Conservation (phyloP, 1,284 basidiomycete species). For the Ganoderma meredithae region DNA sequence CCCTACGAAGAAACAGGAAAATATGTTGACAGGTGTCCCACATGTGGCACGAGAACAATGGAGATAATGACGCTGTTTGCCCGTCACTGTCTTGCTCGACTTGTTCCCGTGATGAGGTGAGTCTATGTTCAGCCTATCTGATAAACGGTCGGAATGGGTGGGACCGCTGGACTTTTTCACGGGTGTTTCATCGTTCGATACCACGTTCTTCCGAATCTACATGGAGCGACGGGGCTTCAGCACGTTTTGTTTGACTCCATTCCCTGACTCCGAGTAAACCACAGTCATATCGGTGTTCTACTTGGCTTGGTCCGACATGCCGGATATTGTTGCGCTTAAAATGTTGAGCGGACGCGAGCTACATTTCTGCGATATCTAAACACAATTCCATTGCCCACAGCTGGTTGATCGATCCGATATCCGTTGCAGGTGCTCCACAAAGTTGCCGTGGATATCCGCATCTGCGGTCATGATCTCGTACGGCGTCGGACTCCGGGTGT, state of each 20-base stretch:
- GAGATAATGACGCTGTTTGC: neutral
- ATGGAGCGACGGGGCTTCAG: neutral
- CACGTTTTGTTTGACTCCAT: neutral
- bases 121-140: neutral
- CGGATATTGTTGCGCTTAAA: neutral
- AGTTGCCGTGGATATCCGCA: constrained; percentile 10
- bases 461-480: constrained; percentile 23
- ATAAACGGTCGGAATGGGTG: neutral
- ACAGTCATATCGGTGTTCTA: neutral
- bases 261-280: neutral
- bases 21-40: neutral
- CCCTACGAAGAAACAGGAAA: neutral
- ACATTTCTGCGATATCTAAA: neutral
- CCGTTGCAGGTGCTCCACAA: constrained; percentile 17
- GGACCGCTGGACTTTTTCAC: neutral
- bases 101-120: constrained; percentile 3
- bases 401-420: constrained; percentile 24
- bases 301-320: neutral
- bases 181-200: neutral
- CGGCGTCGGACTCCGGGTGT: constrained; percentile 18
- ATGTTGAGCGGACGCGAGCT: neutral
- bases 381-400: neutral
- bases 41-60: neutral
- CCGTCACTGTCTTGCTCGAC: neutral
- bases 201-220: neutral